These are phyloP conservation scores for Talaromyces sp. DNA, from an alignment of 2,329 filamentous ascomycete genomes.

Conservation along the genomic window DNA sequence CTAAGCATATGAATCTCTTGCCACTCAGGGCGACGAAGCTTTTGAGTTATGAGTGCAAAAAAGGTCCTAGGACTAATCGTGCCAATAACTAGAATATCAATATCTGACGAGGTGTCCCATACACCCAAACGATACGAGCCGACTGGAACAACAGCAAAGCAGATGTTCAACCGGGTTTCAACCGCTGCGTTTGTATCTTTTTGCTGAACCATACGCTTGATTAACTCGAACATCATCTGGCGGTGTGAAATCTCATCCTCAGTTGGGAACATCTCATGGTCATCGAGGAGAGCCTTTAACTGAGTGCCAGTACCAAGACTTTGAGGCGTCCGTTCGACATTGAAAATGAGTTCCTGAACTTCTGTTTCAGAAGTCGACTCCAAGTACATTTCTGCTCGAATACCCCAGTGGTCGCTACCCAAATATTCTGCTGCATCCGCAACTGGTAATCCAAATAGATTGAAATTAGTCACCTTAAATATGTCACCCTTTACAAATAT, in stretches of 20 bases:
- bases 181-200: constrained; percentile 20
- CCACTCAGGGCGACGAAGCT: constrained; percentile 46
- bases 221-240: constrained; percentile 5
- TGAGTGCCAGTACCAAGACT: not conserved
- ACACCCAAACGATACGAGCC: constrained; percentile 62
- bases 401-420: constrained; percentile 31
- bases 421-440: not conserved
- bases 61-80: constrained; percentile 58
- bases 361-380: not conserved
- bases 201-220: constrained; percentile 2
- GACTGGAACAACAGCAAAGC: constrained; percentile 56
- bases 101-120: constrained; percentile 58
- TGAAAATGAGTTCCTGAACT: not conserved
- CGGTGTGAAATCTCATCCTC: constrained; percentile 3
- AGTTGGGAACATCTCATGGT: constrained; percentile 5
- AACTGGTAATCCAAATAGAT: constrained; percentile 49
- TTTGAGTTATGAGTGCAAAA: constrained; percentile 55
- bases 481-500: constrained; percentile 51
- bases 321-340: not conserved
- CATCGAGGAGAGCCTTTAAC: not conserved
- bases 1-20: constrained; percentile 50
- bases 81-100: constrained; percentile 64
- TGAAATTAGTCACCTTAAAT: constrained; percentile 44
- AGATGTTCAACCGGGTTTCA: constrained; percentile 16
- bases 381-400: constrained; percentile 12